phyloP scores from a whole-genome alignment of 495 filamentous ascomycete genomes.

The Penicillium atrosanguineum region DNA sequence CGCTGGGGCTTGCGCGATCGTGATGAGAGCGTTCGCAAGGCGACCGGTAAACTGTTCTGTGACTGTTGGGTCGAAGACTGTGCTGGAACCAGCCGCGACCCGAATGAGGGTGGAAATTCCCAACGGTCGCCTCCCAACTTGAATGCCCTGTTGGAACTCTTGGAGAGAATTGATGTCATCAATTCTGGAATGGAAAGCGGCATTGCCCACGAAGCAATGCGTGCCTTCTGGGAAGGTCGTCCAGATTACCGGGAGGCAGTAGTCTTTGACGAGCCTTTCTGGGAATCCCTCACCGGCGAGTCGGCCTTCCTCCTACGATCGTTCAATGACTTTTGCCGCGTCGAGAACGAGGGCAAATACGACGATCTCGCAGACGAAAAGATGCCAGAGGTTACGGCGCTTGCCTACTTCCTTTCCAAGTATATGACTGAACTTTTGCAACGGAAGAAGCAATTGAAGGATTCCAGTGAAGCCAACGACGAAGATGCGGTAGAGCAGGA shows the following conservation, averaged over 20 bases:
- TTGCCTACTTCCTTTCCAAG: slow-evolving; percentile 77
- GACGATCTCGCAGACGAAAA: slow-evolving; percentile 81
- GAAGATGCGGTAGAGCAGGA: slow-evolving; percentile 82
- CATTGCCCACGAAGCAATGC: slow-evolving; percentile 88
- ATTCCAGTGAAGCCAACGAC: slow-evolving; percentile 63
- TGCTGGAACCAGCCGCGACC: slow-evolving; percentile 57
- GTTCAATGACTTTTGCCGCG: slow-evolving; percentile 88
- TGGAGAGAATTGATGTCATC: slow-evolving; percentile 91
- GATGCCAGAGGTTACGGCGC: slow-evolving; percentile 87
- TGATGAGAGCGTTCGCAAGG: slow-evolving; percentile 91
- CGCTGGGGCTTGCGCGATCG: slow-evolving; percentile 93
- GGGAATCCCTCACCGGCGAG: slow-evolving; percentile 81
- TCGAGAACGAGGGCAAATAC: slow-evolving; percentile 65
- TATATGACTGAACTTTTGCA: slow-evolving; percentile 76
- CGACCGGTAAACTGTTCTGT: slow-evolving; percentile 83
- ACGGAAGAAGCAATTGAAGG: slow-evolving; percentile 54
- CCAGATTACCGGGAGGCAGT: slow-evolving; percentile 85
- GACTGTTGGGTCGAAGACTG: slow-evolving; percentile 97
- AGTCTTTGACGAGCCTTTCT: slow-evolving; percentile 80
- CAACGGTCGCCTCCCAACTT: slow-evolving; percentile 62
- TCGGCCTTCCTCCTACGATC: slow-evolving; percentile 83
- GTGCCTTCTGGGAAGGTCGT: slow-evolving; percentile 90
- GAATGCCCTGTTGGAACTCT: slow-evolving; percentile 77
- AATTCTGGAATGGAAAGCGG: slow-evolving; percentile 88
- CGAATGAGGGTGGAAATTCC: slow-evolving; percentile 39